phyloP scores from a whole-genome alignment of 1,139 yeast genomes.

The Nakaseomyces kungkrabaensis region DNA sequence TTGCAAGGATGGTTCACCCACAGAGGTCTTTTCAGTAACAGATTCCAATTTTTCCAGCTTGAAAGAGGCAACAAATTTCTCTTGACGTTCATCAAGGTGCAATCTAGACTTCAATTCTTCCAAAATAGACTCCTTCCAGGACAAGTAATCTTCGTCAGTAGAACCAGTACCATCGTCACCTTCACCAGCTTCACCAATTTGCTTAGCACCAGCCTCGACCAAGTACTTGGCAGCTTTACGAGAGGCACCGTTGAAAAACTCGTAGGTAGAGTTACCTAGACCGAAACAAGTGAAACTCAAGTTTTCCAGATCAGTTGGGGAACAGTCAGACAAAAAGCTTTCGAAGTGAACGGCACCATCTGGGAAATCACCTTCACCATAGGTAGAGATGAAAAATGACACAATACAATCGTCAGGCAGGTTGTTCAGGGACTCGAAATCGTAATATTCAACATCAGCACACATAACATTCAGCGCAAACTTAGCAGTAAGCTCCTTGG shows the following conservation, averaged over 20 bases:
- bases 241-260: conserved; percentile 79
- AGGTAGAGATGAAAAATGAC: conserved; percentile 78
- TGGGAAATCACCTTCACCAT: conserved; percentile 98
- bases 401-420: conserved; percentile 43
- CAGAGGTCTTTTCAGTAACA: conserved; percentile 43
- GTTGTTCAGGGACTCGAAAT: conserved; percentile 62
- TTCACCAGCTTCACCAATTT: conserved; percentile 67
- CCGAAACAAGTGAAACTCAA: conserved; percentile 73
- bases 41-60: conserved; percentile 29
- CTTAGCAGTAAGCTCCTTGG: conserved; percentile 77
- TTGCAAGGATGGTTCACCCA: conserved; percentile 73
- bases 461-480: conserved; percentile 68
- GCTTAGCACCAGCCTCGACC: conserved; percentile 51
- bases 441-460: conserved; percentile 82
- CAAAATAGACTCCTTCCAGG: conserved; percentile 80
- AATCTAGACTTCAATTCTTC: conserved; percentile 57
- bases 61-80: conserved; percentile 65
- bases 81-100: conserved; percentile 64
- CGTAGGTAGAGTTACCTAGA: conserved; percentile 88
- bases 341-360: conserved; percentile 77
- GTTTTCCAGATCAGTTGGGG: conserved; percentile 52
- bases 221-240: conserved; percentile 46
- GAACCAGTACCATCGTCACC: conserved; percentile 96
- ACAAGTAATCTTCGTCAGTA: conserved; percentile 86
- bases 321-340: conserved; percentile 42